These are phyloP conservation scores for Cladosporium sp. DNA, from an alignment of 2,329 filamentous ascomycete species.

Conservation along the genomic window DNA sequence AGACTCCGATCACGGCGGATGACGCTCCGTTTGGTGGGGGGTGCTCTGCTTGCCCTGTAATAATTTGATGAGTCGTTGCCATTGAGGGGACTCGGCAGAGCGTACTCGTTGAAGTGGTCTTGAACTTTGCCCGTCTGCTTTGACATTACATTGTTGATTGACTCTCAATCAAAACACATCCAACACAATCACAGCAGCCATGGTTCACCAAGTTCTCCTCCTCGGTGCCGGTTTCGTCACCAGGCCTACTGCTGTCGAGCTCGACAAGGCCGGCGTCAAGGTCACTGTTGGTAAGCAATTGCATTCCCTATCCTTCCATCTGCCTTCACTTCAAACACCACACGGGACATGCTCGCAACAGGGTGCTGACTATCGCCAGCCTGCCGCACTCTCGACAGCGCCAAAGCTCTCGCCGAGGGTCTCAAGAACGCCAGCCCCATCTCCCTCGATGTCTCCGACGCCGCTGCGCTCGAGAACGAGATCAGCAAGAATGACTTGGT, in stretches of 20 bases:
- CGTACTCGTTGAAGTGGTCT: neutral
- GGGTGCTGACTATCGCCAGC: constrained; percentile 44
- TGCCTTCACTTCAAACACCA: neutral
- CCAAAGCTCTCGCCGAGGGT: constrained; percentile 68
- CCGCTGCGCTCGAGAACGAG: constrained; percentile 71
- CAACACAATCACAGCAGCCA: neutral
- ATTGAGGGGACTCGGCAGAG: neutral
- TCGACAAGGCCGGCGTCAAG: constrained; percentile 53
- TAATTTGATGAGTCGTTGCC: constrained; percentile 5
- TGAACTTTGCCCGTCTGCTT: neutral
- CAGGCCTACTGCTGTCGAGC: constrained; percentile 55
- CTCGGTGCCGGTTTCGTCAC: constrained; percentile 53
- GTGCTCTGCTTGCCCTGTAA: neutral
- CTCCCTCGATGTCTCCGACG: constrained; percentile 78
- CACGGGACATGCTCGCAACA: neutral
- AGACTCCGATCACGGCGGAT: constrained; percentile 3
- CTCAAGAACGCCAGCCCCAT: constrained; percentile 71
- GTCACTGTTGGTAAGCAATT: constrained; percentile 51
- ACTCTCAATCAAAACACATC: neutral
- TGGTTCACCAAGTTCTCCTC: constrained; percentile 40
- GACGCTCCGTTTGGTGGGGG: neutral
- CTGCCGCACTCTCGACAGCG: constrained; percentile 74
- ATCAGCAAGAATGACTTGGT: constrained; percentile 62
- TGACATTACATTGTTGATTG: neutral
- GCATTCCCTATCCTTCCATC: neutral